Evolutionary conservation across 805 yeast species (phyloP).

Genomic region (Metschnikowia continentalis): DNA sequence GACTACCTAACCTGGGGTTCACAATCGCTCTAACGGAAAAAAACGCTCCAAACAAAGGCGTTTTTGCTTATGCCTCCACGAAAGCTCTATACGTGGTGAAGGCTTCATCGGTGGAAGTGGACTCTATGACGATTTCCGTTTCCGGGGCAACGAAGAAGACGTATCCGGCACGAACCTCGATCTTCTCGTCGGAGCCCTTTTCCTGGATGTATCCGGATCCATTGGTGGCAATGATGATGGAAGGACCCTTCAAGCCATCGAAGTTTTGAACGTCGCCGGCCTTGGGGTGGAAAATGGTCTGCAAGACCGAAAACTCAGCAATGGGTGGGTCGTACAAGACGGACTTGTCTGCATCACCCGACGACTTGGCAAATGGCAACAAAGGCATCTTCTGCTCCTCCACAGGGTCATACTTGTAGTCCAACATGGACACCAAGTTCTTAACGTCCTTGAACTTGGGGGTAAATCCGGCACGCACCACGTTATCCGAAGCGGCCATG

Average conservation of each 20-base stretch:
- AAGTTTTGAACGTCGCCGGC: constrained; percentile 51
- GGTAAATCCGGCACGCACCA: constrained; percentile 98
- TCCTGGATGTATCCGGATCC: constrained; percentile 64
- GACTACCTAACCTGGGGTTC: neutral
- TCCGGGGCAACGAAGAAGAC: constrained; percentile 84
- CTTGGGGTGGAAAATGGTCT: constrained; percentile 55
- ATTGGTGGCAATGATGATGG: constrained; percentile 76
- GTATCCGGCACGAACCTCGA: constrained; percentile 61
- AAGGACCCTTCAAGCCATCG: constrained; percentile 76
- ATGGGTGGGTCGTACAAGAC: constrained; percentile 91
- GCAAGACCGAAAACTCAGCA: constrained; percentile 92
- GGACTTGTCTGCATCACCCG: constrained; percentile 59
- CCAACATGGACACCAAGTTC: constrained; percentile 84
- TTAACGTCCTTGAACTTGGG: constrained; percentile 96
- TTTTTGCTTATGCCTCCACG: constrained; percentile 52
- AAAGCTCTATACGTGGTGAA: constrained; percentile 89
- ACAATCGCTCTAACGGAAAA: neutral
- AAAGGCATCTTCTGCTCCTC: constrained; percentile 90
- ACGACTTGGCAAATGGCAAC: constrained; percentile 50
- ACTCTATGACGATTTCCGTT: constrained; percentile 56
- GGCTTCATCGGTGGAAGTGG: constrained; percentile 41
- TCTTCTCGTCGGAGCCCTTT: constrained; percentile 30
- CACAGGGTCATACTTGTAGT: constrained; percentile 84
- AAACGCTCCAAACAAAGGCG: neutral
- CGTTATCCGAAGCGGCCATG: constrained; percentile 99